phyloP scores from a whole-genome alignment of 495 filamentous ascomycete genomes.

The Evernia prunastri region DNA sequence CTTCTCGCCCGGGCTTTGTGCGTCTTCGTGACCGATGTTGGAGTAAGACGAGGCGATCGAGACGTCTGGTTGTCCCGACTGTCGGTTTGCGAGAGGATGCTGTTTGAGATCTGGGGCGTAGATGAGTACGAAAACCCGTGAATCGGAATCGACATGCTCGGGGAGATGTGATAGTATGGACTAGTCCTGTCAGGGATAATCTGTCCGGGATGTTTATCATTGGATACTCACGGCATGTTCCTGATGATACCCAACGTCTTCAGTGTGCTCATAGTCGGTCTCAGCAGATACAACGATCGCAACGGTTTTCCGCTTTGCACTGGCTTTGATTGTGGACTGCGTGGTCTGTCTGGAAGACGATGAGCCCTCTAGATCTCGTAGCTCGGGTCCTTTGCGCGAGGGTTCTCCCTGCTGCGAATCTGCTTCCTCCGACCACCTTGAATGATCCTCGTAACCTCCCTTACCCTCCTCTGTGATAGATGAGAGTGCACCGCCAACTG shows the following conservation, averaged over 20 bases:
- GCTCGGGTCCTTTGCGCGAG: slow-evolving; percentile 26
- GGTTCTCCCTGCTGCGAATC: slow-evolving; percentile 41
- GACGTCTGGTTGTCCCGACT: slow-evolving; percentile 43
- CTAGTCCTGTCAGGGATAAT: slow-evolving; percentile 46
- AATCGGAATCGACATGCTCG: slow-evolving; percentile 58
- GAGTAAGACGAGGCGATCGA: slow-evolving; percentile 84
- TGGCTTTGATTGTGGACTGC: slow-evolving; percentile 17
- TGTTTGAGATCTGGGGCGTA: slow-evolving; percentile 77
- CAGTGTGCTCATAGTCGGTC: slow-evolving; percentile 51
- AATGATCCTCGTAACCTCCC: slow-evolving; percentile 72
- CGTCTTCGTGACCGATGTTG: slow-evolving; percentile 73
- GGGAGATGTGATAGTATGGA: slow-evolving; percentile 87
- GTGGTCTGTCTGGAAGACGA: slow-evolving; percentile 7
- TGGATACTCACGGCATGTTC: slow-evolving; percentile 69
- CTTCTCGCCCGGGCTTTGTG: slow-evolving; percentile 58
- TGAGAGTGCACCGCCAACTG: slow-evolving; percentile 68
- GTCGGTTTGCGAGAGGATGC: slow-evolving; percentile 39
- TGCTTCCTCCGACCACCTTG: slow-evolving; percentile 77
- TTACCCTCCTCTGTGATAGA: slow-evolving; percentile 80
- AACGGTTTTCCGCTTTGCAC: slow-evolving; percentile 62
- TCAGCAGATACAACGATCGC: slow-evolving; percentile 82
- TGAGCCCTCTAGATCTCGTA: slow-evolving; percentile 20
- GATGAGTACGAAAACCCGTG: slow-evolving; percentile 77
- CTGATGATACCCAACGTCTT: slow-evolving; percentile 47
- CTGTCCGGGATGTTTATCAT: too few relatives aligned